Conservation (phyloP, 495 filamentous ascomycete species). For the Lasiosphaeria miniovina region DNA sequence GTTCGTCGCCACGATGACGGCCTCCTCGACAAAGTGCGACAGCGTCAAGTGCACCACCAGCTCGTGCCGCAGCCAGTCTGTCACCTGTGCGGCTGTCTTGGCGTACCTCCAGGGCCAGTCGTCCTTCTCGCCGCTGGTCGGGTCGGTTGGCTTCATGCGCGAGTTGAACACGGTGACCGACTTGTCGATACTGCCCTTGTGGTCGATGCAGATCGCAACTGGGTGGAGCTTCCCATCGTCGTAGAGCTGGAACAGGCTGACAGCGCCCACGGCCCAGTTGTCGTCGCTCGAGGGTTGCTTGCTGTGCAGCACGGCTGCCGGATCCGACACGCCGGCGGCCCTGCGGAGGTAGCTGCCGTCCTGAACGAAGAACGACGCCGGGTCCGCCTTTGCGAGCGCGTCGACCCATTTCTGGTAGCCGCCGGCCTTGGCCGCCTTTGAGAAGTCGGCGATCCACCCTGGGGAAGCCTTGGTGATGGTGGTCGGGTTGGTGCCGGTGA, state of each 20-base stretch:
- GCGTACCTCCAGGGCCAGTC: constrained; percentile 55
- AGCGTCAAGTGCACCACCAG: constrained; percentile 43
- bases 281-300: constrained; percentile 21
- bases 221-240: constrained; percentile 45
- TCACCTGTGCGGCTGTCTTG: constrained; percentile 48
- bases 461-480: constrained; percentile 39
- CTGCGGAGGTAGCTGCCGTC: constrained; percentile 49
- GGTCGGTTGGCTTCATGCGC: constrained; percentile 29
- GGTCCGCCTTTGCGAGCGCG: constrained; percentile 25
- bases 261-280: constrained; percentile 39
- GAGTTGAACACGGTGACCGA: constrained; percentile 50
- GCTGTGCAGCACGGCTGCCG: constrained; percentile 17
- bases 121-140: constrained; percentile 31
- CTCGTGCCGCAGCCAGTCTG: constrained; percentile 51
- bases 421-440: constrained; percentile 29
- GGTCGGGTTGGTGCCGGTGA: constrained; percentile 49
- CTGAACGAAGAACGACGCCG: constrained; percentile 40
- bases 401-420: constrained; percentile 27
- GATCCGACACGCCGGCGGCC: constrained; percentile 27
- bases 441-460: constrained; percentile 34
- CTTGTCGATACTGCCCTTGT: constrained; percentile 37
- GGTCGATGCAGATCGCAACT: constrained; percentile 46
- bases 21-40: constrained; percentile 48
- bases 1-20: constrained; percentile 45
- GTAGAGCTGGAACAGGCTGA: constrained; percentile 45